A percentile compares a stretch with the other conserved stretches of the same genome.
These are phyloP conservation scores for Lactifluus piperatus DNA, from an alignment of 768 basidiomycete genomes.

Conservation along the genomic window DNA sequence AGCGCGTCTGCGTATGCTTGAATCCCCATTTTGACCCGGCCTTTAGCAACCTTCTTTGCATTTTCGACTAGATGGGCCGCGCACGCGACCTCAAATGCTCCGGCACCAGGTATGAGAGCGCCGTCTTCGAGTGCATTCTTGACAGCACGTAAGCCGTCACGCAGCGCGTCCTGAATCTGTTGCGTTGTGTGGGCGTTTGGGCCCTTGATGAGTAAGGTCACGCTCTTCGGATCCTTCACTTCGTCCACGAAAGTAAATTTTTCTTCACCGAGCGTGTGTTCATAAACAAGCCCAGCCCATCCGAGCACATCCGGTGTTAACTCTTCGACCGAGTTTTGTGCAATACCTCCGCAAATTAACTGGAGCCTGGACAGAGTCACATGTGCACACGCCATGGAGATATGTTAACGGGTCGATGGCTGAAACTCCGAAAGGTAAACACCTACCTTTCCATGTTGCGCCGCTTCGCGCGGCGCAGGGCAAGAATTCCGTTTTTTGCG, in stretches of 20 bases:
- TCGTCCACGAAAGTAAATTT: constrained; percentile 98
- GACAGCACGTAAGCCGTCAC: constrained; percentile 91
- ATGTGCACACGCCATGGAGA: not conserved
- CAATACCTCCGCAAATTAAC: constrained; percentile 87
- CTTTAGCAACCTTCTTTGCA: constrained; percentile 83
- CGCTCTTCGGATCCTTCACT: constrained; percentile 89
- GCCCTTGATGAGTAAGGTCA: constrained; percentile 95
- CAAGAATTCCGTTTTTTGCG: constrained; percentile 94
- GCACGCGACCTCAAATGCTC: constrained; percentile 94
- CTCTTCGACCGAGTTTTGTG: constrained; percentile 98
- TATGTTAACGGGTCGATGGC: not conserved
- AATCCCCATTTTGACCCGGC: constrained; percentile 93
- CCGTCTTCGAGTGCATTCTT: constrained; percentile 96
- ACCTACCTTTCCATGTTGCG: constrained; percentile 96
- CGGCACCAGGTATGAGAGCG: constrained; percentile 86
- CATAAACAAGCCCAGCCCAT: constrained; percentile 97
- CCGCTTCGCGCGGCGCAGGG: constrained; percentile 89
- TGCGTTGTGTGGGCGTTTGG: constrained; percentile 94
- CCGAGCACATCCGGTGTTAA: constrained; percentile 85
- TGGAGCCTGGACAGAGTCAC: constrained; percentile 53
- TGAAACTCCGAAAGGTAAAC: constrained; percentile 1
- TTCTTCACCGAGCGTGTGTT: constrained; percentile 97
- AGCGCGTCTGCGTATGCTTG: constrained; percentile 95
- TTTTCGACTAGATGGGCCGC: constrained; percentile 71
- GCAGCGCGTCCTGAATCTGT: constrained; percentile 96